phyloP scores from a whole-genome alignment of 1,284 basidiomycete genomes.

The Ceratobasidium theobromae region DNA sequence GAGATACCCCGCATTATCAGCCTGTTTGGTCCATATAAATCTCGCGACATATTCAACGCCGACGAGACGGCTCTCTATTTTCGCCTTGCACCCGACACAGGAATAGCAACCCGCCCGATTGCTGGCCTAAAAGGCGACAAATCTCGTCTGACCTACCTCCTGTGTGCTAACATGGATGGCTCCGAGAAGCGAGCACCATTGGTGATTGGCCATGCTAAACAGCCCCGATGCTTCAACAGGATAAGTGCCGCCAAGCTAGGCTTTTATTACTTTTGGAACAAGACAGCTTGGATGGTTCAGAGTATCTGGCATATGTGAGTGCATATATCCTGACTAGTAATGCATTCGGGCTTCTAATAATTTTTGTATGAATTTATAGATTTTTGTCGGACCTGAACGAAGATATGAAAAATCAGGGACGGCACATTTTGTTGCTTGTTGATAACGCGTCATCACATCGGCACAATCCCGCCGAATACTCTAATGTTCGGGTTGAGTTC shows the following conservation, averaged over 20 bases:
- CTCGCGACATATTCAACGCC: constrained; percentile 45
- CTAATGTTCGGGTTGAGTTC: constrained; percentile 11
- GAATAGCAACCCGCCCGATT: constrained; percentile 37
- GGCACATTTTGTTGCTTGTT: constrained; percentile 19
- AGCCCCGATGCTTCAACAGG: constrained; percentile 40
- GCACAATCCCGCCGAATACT: background rate
- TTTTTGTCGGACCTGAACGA: background rate
- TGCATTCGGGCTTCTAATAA: background rate
- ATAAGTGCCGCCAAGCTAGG: constrained; percentile 39
- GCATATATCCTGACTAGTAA: background rate
- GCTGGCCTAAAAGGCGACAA: constrained; percentile 38
- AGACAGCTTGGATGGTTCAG: constrained; percentile 45
- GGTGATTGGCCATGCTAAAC: constrained; percentile 42
- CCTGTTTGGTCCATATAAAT: constrained; percentile 29
- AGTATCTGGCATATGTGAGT: constrained; percentile 35
- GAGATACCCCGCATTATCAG: constrained; percentile 4
- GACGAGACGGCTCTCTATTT: constrained; percentile 46
- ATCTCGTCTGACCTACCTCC: constrained; percentile 40
- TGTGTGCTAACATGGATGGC: constrained; percentile 44
- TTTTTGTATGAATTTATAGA: background rate
- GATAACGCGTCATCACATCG: constrained; percentile 21
- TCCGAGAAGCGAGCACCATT: constrained; percentile 40
- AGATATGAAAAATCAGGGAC: background rate
- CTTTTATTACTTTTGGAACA: constrained; percentile 43
- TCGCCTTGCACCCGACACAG: constrained; percentile 38